Conservation (phyloP, 495 filamentous ascomycete species). For the Zalerion maritima region DNA sequence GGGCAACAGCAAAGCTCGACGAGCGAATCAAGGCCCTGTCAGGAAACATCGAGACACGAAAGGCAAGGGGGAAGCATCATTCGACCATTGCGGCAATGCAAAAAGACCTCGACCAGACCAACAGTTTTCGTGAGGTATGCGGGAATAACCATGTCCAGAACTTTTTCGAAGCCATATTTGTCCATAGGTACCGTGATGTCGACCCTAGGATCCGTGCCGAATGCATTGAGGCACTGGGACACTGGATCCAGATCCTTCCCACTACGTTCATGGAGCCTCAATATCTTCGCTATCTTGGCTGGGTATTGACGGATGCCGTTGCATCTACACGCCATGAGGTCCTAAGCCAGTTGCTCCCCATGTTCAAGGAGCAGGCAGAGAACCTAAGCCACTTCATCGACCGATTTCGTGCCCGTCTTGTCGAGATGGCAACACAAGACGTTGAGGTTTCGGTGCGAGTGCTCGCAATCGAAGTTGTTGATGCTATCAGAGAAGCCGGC, state of each 20-base stretch:
- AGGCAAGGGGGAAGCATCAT: conserved; percentile 48
- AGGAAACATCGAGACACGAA: conserved; percentile 62
- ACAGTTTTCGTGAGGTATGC: conserved; percentile 45
- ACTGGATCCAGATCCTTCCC: conserved; percentile 72
- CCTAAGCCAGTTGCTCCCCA: conserved; percentile 59
- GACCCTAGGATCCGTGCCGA: conserved; percentile 76
- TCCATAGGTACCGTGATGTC: conserved; percentile 89
- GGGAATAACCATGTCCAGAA: conserved; percentile 60
- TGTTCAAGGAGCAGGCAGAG: conserved; percentile 66
- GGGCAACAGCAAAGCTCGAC: conserved; percentile 55
- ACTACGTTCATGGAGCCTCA: conserved; percentile 75
- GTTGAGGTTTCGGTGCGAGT: conserved; percentile 63
- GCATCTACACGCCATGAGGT: conserved; percentile 57
- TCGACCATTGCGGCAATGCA: conserved; percentile 48
- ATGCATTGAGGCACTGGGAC: conserved; percentile 67
- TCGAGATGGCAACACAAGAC: conserved; percentile 84
- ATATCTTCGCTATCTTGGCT: conserved; percentile 86
- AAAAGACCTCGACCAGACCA: conserved; percentile 48
- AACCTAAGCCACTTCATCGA: conserved; percentile 80
- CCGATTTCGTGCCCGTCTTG: conserved; percentile 68
- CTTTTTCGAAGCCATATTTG: conserved; percentile 77
- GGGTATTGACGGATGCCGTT: conserved; percentile 73
- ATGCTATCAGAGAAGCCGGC: conserved; percentile 66
- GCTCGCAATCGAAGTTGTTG: conserved; percentile 62
- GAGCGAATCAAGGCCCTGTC: conserved; percentile 56